phyloP scores from a whole-genome alignment of 768 basidiomycete species.

The Suillus subalutaceus region DNA sequence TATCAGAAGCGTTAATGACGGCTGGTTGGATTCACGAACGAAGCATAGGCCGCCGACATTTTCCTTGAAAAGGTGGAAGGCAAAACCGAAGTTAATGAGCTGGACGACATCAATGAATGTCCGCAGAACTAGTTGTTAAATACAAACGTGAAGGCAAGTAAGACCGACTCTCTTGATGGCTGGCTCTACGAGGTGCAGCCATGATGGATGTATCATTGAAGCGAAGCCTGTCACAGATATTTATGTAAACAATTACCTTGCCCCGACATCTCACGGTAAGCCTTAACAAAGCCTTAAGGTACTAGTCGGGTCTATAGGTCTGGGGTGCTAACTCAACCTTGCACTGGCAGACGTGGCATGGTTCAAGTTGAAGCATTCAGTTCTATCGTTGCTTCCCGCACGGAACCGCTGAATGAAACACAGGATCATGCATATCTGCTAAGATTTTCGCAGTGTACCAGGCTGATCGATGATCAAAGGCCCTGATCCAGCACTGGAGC shows the following conservation, averaged over 20 bases:
- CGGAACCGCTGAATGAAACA: not conserved
- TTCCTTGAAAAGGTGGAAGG: slow-evolving; percentile 63
- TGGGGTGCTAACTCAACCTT: not conserved
- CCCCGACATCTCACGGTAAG: too few species aligned
- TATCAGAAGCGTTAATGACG: not conserved
- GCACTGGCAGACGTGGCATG: not conserved
- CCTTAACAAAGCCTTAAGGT: too few species aligned
- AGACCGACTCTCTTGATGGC: slow-evolving; percentile 25
- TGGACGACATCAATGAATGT: slow-evolving; percentile 28
- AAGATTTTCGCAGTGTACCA: not conserved
- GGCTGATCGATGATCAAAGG: not conserved
- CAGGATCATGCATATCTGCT: not conserved
- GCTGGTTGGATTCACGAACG: slow-evolving; percentile 38
- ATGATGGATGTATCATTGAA: slow-evolving; percentile 19
- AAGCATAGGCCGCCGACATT: slow-evolving; percentile 59
- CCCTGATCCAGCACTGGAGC: not conserved
- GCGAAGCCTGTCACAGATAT: not conserved
- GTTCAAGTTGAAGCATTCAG: not conserved
- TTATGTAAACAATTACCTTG: not conserved
- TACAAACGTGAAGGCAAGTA: slow-evolving; percentile 32
- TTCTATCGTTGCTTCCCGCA: not conserved
- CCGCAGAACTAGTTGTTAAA: not conserved
- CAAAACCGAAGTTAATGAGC: slow-evolving; percentile 58
- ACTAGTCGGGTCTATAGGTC: too few species aligned
- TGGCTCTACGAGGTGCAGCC: slow-evolving; percentile 15